A percentile compares a stretch with the other conserved stretches of the same genome.
phyloP scores from a whole-genome alignment of 495 filamentous ascomycete genomes.

The Aspergillus funiculosus region DNA sequence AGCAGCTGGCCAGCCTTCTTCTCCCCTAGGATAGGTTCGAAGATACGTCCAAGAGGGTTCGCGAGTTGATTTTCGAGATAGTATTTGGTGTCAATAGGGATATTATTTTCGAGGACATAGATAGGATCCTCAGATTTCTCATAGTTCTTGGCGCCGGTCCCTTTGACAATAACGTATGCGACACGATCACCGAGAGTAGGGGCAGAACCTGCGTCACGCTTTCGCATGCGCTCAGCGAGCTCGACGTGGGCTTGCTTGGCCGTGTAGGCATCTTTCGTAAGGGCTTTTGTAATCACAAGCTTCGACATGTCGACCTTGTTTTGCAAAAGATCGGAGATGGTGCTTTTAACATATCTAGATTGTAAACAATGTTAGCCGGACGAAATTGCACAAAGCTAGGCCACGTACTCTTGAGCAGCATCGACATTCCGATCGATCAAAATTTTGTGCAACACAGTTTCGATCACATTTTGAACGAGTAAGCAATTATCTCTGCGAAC shows the following conservation, averaged over 20 bases:
- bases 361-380: constrained; percentile 14
- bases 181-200: constrained; percentile 94
- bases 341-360: constrained; percentile 89
- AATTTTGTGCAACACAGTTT: constrained; percentile 92
- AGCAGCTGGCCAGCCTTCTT: constrained; percentile 77
- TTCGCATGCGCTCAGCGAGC: constrained; percentile 89
- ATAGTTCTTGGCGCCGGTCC: constrained; percentile 83
- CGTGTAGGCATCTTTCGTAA: constrained; percentile 76
- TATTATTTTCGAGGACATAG: constrained; percentile 93
- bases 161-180: constrained; percentile 97
- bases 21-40: constrained; percentile 93
- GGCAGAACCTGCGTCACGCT: constrained; percentile 90
- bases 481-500: constrained; percentile 95
- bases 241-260: constrained; percentile 94
- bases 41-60: constrained; percentile 89
- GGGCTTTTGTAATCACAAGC: constrained; percentile 96
- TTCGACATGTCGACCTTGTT: constrained; percentile 99
- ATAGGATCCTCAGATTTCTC: constrained; percentile 95
- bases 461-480: constrained; percentile 93
- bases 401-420: constrained; percentile 83
- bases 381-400: background rate
- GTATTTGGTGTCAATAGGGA: constrained; percentile 97
- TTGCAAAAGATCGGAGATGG: constrained; percentile 89
- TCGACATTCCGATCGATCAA: constrained; percentile 86
- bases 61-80: constrained; percentile 98